Evolutionary conservation across 2,329 filamentous ascomycete genomes (phyloP), one percentile per base, ranked within the genome.

Genomic region (Verticillium isaacii): DNA sequence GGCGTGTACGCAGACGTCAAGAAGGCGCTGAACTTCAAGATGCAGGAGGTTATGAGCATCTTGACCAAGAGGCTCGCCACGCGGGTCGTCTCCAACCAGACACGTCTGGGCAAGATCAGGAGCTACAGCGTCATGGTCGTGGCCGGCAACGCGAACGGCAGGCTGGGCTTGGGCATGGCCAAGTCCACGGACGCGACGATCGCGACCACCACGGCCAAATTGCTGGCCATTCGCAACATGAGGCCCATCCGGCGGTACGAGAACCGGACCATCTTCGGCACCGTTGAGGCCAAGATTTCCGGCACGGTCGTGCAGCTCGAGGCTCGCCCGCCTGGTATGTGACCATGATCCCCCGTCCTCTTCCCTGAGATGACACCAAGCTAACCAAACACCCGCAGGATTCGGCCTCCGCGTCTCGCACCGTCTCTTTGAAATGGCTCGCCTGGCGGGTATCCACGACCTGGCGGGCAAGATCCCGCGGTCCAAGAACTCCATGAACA

Each of bases 401-500:
- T 99, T 97, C 71, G 95, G 95, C 72, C 89, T 98, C 68, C 92
- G 95, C 71, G 92, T 91, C 73, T 92, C 96, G 69, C 87, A 91
- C 73, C 86, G 93, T 66, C 94, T 99, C 75, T 98, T 93, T 77
- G 94, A 99, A 76, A 93, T 99, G 82, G 93, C 91, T 72, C 90
- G 92, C 66, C 88, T 89, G 57, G 90, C 88, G 50, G 95, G 95
- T 66, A 92, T 99, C 71, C 83, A 89, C 66, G 95, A 99, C 74
- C 85, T 99, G 37, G 85, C 93, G 17, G 93, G 92, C 57, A 85
- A 85, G 67, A 93, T 96, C 65, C 88, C 89, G 41, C 89, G 94
- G 56, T 92, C 92, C 65, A 87, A 93, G 71, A 98, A 97, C 82
- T 92, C 93, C 68, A 97, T 98, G 93, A 99, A 99, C 81, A 92